Evolutionary conservation across 495 filamentous ascomycete genomes (phyloP), one percentile per base, ranked within the genome.

Genomic region (Neurospora sp.): DNA sequence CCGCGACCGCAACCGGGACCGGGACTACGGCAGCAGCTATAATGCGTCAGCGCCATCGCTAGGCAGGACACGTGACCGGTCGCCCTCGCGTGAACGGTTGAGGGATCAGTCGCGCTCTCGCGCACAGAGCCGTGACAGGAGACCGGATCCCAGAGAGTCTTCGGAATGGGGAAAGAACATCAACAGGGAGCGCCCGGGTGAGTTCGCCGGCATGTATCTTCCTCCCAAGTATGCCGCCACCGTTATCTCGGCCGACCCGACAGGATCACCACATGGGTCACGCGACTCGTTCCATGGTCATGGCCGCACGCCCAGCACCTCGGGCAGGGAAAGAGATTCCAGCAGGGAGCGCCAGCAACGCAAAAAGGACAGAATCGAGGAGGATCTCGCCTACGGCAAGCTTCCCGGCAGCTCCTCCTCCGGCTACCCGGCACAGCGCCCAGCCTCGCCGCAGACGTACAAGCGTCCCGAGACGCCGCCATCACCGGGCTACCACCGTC

Each of bases 321-420:
- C 71, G 2, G 34, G 80, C 3, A 73, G 74, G 4, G 79, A 82
- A 24, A 73, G 80, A n/a, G 82, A 80, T 9, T 72, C 77, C 21
- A 82, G 83, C 38, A 77, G 74, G 48, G 76, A 79, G 71, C 38
- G 71, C 42, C 70, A 70, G 39, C 71, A 74, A 36, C 76, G 74
- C n/a, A 81, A 79, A 72, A 82, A 81, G 76, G 80, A 83, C 31
- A 81, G 82, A 73, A 71, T 80, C 42, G 84, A 86, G 69, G 82
- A 83, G 0, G 82, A 85, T 71, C 76, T 86, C 1, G 85, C 85
- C 11, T 86, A 86, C 76, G 85, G 85, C 37, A 83, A 78, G 31
- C 71, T 76, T 24, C 78, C 79, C 24, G 76, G 73, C 3, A 45
- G 21, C 24, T 36, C 38, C 69, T 24, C 74, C 69, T 28, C 24